Percentiles rank a stretch among this genome's conserved stretches.
These are phyloP conservation scores for Datura wrightii DNA, from an alignment of 257 asterid genomes.

Conservation along the genomic window DNA sequence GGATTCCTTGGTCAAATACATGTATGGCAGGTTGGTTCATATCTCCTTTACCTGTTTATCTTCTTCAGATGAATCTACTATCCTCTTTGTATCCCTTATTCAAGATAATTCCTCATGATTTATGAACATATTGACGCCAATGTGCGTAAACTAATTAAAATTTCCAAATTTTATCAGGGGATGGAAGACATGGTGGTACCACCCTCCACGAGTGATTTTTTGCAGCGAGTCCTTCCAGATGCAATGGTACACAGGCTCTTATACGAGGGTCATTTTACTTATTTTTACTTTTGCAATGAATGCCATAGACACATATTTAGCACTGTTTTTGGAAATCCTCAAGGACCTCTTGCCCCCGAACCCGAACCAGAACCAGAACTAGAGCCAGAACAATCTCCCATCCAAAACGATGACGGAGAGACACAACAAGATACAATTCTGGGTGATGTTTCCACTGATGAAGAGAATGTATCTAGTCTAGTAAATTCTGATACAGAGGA, in stretches of 20 bases:
- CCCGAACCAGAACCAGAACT: conserved; percentile 2
- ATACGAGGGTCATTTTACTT: conserved; percentile 88
- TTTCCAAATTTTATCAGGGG: conserved; percentile 51
- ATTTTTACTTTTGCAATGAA: conserved; percentile 78
- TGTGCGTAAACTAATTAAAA: conserved; percentile 19
- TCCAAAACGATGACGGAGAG: conserved; percentile 41
- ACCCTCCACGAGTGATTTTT: conserved; percentile 80
- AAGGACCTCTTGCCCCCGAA: conserved; percentile 62
- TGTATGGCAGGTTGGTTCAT: conserved; percentile 88
- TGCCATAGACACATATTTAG: conserved; percentile 81
- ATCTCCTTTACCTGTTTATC: not conserved
- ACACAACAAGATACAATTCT: conserved; percentile 34
- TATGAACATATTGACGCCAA: not conserved
- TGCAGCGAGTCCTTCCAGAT: conserved; percentile 83
- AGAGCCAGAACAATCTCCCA: conserved; percentile 37
- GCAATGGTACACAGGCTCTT: conserved; percentile 84
- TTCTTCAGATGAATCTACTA: not conserved
- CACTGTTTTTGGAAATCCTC: conserved; percentile 72
- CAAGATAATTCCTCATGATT: conserved; percentile 18
- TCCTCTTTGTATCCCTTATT: not conserved
- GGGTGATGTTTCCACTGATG: conserved; percentile 37
- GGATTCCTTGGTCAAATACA: conserved; percentile 93
- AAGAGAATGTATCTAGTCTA: conserved; percentile 35
- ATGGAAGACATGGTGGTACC: conserved; percentile 82
- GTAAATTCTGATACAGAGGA: conserved; percentile 26